Conservation (phyloP, 495 filamentous ascomycete genomes). For the Schizothecium vesticola region DNA sequence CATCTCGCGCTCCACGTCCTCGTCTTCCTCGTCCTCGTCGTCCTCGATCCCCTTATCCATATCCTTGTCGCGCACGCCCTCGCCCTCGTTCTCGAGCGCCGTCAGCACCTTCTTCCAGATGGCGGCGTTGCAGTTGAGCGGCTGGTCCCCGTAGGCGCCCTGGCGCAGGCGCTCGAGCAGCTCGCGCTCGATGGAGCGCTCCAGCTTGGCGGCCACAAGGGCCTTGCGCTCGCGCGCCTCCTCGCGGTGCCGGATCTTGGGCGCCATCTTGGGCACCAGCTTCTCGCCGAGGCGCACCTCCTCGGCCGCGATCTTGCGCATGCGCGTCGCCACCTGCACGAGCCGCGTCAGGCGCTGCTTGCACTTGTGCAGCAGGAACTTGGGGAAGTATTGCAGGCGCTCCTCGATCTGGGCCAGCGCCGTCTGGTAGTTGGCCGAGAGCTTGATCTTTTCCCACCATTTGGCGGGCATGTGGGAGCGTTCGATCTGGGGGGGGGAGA, state of each 20-base stretch:
- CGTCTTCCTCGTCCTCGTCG: constrained; percentile 66
- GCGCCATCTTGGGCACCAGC: constrained; percentile 83
- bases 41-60: constrained; percentile 79
- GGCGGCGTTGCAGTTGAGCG: constrained; percentile 84
- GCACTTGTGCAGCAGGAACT: constrained; percentile 92
- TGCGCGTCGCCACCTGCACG: constrained; percentile 87
- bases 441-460: constrained; percentile 89
- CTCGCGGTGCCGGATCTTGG: constrained; percentile 85
- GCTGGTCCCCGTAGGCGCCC: constrained; percentile 91
- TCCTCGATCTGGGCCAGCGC: constrained; percentile 82
- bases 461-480: constrained; percentile 86
- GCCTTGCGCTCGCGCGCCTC: constrained; percentile 91
- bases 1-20: constrained; percentile 60
- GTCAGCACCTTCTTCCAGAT: constrained; percentile 98
- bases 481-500: constrained; percentile 41
- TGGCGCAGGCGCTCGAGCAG: constrained; percentile 85
- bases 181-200: constrained; percentile 93
- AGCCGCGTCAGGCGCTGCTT: constrained; percentile 94
- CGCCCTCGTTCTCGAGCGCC: constrained; percentile 79
- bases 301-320: constrained; percentile 75
- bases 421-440: constrained; percentile 83
- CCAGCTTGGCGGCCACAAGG: constrained; percentile 87
- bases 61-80: constrained; percentile 80
- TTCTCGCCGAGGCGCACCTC: constrained; percentile 87
- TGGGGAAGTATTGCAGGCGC: constrained; percentile 90